Evolutionary conservation across 495 filamentous ascomycete genomes (phyloP).

Genomic region (Achaetomiella virescens): DNA sequence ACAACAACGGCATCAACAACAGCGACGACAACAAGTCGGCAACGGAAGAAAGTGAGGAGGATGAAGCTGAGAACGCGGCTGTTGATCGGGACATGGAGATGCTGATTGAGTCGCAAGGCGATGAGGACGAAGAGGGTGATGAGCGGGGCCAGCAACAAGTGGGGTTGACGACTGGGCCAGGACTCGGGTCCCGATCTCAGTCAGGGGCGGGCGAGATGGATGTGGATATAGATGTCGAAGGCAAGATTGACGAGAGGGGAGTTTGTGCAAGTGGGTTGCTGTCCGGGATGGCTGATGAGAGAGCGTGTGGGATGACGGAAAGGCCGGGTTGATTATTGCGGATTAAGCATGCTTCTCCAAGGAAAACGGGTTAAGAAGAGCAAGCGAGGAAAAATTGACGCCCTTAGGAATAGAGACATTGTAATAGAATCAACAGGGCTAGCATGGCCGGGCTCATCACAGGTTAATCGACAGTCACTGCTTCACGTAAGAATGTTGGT

Average conservation of each 20-base stretch:
- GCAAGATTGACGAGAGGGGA: neutral
- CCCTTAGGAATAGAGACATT: neutral
- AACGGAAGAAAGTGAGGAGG: slow-evolving; percentile 17
- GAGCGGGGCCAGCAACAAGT: neutral
- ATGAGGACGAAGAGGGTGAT: slow-evolving; percentile 29
- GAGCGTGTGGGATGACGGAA: neutral
- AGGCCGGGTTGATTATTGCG: neutral
- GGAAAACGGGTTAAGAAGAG: neutral
- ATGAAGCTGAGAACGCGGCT: slow-evolving; percentile 30
- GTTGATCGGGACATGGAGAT: slow-evolving; percentile 47
- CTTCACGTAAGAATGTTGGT: neutral
- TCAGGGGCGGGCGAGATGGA: slow-evolving; percentile 4
- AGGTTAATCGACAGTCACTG: too few species aligned
- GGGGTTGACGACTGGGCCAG: too few species aligned
- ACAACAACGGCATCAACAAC: slow-evolving; percentile 2
- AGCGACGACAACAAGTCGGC: neutral
- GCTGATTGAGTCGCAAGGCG: slow-evolving; percentile 40
- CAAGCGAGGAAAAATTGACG: neutral
- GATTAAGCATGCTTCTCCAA: too few species aligned
- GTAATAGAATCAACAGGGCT: too few species aligned
- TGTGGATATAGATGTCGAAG: neutral
- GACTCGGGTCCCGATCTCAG: neutral
- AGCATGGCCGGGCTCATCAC: too few species aligned
- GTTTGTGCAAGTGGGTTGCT: neutral
- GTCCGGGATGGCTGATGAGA: neutral